These are phyloP conservation scores for Pseudogymnoascus sp. DNA, from an alignment of 2,329 filamentous ascomycete genomes.

Conservation along the genomic window DNA sequence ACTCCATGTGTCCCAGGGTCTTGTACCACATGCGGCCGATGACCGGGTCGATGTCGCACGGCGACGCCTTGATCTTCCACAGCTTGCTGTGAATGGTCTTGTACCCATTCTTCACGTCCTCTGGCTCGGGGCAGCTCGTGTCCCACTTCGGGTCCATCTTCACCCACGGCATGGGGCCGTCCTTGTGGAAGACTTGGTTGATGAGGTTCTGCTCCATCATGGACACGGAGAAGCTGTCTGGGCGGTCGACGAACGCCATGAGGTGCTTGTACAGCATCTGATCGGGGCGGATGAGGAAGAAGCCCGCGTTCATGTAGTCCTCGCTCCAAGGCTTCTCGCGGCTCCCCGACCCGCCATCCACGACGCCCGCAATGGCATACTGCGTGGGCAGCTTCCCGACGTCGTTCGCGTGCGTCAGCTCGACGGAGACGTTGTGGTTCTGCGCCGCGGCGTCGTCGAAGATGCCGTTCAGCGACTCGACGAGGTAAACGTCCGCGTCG, in stretches of 20 bases:
- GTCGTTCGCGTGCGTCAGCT: slow-evolving; percentile 12
- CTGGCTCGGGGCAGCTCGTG: slow-evolving; percentile 31
- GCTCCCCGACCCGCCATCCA: slow-evolving; percentile 19
- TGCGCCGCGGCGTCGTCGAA: slow-evolving; percentile 24
- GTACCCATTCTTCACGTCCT: slow-evolving; percentile 29
- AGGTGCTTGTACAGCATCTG: slow-evolving; percentile 30
- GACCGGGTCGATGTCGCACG: background rate
- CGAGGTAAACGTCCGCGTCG: slow-evolving; percentile 29
- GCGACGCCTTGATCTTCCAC: slow-evolving; percentile 25
- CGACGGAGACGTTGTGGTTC: background rate
- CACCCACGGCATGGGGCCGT: slow-evolving; percentile 34
- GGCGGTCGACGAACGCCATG: slow-evolving; percentile 24
- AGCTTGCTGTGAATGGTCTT: slow-evolving; percentile 33
- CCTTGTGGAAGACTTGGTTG: slow-evolving; percentile 31
- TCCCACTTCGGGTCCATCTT: slow-evolving; percentile 32
- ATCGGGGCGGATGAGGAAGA: slow-evolving; percentile 31
- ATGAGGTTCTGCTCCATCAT: slow-evolving; percentile 32
- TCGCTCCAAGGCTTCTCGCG: slow-evolving; percentile 18
- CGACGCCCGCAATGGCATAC: slow-evolving; percentile 17
- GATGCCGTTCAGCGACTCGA: slow-evolving; percentile 25
- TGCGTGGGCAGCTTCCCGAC: slow-evolving; percentile 13
- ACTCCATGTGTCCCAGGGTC: background rate
- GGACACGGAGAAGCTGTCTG: slow-evolving; percentile 26
- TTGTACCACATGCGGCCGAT: background rate
- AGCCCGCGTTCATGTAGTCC: slow-evolving; percentile 24